phyloP scores from a whole-genome alignment of 192 early-diverging fungal genomes.

The Umbelopsis sp. region DNA sequence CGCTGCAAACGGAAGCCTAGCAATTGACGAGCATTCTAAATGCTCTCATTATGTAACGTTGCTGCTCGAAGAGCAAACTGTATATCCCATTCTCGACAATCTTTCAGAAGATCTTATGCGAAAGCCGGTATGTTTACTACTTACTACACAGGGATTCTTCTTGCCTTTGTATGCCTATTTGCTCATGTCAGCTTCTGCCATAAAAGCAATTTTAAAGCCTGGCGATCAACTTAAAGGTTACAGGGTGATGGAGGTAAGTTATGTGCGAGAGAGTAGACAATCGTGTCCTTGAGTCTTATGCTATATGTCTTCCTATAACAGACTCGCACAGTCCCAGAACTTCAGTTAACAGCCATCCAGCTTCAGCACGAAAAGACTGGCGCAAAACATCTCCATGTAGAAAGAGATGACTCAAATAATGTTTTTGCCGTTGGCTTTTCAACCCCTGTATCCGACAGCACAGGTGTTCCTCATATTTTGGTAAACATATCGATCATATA shows the following conservation, averaged over 20 bases:
- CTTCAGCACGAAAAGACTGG: slow-evolving; percentile 78
- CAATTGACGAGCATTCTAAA: neutral
- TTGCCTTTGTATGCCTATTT: neutral
- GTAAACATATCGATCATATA: slow-evolving; percentile 21
- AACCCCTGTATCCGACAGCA: slow-evolving; percentile 78
- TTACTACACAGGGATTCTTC: neutral
- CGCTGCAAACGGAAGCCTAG: neutral
- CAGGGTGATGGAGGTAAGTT: slow-evolving; percentile 8
- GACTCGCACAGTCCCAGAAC: slow-evolving; percentile 66
- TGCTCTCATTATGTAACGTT: slow-evolving; percentile 16
- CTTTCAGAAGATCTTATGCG: neutral
- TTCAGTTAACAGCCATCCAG: slow-evolving; percentile 75
- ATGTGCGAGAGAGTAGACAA: neutral
- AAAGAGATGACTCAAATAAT: slow-evolving; percentile 87
- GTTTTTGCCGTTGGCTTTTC: slow-evolving; percentile 93
- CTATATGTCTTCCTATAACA: slow-evolving; percentile 22
- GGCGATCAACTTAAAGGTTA: slow-evolving; percentile 22
- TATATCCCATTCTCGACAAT: neutral
- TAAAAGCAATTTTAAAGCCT: neutral
- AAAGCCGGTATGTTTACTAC: slow-evolving; percentile 5
- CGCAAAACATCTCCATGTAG: slow-evolving; percentile 88
- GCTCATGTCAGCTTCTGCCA: neutral
- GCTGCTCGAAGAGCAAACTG: neutral
- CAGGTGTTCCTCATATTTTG: slow-evolving; percentile 92
- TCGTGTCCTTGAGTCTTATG: too few relatives aligned